Evolutionary conservation across 1,284 basidiomycete species (phyloP).

Genomic region (Ganoderma lucidum): DNA sequence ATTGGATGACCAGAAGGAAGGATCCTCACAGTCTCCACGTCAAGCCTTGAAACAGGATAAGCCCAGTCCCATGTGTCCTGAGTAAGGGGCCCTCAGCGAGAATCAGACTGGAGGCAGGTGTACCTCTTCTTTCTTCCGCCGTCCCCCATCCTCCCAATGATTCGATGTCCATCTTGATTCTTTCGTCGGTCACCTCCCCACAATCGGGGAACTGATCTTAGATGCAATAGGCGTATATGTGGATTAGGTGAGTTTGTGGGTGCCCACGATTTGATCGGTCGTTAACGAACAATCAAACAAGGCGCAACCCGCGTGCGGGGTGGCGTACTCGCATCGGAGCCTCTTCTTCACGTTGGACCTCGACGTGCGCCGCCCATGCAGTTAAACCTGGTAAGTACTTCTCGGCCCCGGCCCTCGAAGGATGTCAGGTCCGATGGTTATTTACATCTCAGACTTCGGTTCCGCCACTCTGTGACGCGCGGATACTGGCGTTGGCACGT

Average conservation of each 20-base stretch:
- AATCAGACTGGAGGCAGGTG: neutral
- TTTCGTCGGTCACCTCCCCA: neutral
- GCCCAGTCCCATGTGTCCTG: neutral
- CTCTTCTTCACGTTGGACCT: neutral
- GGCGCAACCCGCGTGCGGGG: neutral
- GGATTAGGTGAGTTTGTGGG: constrained; percentile 1
- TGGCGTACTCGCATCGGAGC: neutral
- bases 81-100: neutral
- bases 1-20: neutral
- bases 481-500: neutral
- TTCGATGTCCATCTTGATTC: neutral
- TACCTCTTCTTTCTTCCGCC: neutral
- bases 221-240: neutral
- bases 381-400: neutral
- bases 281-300: neutral
- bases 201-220: neutral
- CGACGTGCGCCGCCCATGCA: neutral
- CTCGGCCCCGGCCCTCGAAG: neutral
- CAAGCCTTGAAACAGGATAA: neutral
- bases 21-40: neutral
- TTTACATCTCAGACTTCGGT: neutral
- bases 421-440: neutral
- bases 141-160: neutral
- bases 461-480: neutral
- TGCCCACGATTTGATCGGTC: neutral